Evolutionary conservation across 331 rosid species (phyloP).

Genomic region (Rosa hybrid): DNA sequence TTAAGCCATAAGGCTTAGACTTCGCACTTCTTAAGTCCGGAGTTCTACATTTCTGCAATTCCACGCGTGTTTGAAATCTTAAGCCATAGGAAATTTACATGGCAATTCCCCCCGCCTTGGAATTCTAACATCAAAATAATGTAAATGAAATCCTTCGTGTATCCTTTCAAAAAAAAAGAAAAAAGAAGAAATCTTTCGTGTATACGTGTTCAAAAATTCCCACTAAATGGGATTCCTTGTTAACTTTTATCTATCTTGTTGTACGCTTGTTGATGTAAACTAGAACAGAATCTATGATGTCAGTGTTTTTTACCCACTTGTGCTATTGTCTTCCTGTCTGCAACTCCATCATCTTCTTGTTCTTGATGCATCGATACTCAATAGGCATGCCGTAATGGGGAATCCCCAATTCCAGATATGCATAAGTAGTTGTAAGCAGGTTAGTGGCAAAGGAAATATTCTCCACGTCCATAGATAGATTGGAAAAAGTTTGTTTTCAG

Average conservation of each 20-base stretch:
- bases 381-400: not conserved
- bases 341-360: not conserved
- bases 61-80: not conserved
- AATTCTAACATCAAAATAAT: not conserved
- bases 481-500: constrained; percentile 35
- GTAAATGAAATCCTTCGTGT: not conserved
- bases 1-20: not conserved
- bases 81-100: not conserved
- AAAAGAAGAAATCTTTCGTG: not conserved
- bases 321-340: not conserved
- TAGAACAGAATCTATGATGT: not conserved
- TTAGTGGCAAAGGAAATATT: constrained; percentile 11
- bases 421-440: not conserved
- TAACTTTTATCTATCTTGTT: not conserved
- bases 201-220: not conserved
- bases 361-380: not conserved
- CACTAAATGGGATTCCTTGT: not conserved
- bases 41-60: not conserved
- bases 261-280: too few species aligned
- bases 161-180: not conserved
- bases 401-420: not conserved
- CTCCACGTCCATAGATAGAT: not conserved
- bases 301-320: not conserved
- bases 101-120: not conserved
- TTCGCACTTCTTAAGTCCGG: not conserved